These are phyloP conservation scores for Collybiopsis confluens DNA, from an alignment of 768 basidiomycete species.

Conservation along the genomic window DNA sequence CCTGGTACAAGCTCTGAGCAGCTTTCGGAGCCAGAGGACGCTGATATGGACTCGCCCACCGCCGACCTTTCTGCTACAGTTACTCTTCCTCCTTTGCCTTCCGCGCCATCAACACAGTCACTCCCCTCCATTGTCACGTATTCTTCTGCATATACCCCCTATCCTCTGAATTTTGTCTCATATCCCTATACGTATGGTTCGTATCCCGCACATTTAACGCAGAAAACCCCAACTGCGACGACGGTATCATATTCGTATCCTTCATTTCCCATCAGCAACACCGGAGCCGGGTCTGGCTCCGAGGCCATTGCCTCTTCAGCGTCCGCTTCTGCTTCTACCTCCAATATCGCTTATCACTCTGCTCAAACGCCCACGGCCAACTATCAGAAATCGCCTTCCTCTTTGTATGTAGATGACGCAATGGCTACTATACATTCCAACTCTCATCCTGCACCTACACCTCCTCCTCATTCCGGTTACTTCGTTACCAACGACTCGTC, in stretches of 20 bases:
- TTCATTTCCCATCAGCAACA: constrained; percentile 5
- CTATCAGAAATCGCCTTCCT: not conserved
- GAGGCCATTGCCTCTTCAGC: too few species aligned
- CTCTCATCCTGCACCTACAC: not conserved
- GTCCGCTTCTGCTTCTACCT: not conserved
- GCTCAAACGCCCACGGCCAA: constrained; percentile 8
- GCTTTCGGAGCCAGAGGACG: not conserved
- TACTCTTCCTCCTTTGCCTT: not conserved
- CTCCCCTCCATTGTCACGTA: not conserved
- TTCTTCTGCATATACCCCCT: not conserved
- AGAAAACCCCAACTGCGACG: not conserved
- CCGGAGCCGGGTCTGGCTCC: not conserved
- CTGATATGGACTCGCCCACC: not conserved
- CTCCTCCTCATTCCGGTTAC: constrained; percentile 3
- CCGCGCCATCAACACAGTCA: not conserved
- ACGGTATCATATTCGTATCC: not conserved
- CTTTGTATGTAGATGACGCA: not conserved
- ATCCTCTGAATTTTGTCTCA: not conserved
- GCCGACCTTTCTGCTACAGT: constrained; percentile 2
- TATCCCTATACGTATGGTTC: constrained; percentile 2
- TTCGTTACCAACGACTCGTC: too few species aligned
- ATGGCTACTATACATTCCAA: not conserved
- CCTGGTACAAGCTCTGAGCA: constrained; percentile 5
- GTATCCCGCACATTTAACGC: constrained; percentile 1
- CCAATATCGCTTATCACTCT: constrained; percentile 6